These are phyloP conservation scores for Blepharisma stoltei DNA, from an alignment of 73 alveolate genomes.

Conservation along the genomic window DNA sequence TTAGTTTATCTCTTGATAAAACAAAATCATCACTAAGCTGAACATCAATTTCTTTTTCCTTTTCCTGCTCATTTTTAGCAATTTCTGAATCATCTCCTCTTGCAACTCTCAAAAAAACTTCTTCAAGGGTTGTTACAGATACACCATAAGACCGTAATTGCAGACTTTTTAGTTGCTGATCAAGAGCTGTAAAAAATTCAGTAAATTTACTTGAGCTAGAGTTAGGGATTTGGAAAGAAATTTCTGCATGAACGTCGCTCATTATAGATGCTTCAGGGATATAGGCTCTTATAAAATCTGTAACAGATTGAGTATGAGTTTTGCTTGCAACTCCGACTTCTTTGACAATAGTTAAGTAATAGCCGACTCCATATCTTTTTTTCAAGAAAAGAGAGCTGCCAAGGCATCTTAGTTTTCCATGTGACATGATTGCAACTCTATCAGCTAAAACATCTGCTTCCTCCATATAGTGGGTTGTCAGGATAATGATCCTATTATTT, in stretches of 20 bases:
- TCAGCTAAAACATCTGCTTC: constrained; percentile 74
- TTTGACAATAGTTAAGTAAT: constrained; percentile 78
- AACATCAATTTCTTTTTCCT: background rate
- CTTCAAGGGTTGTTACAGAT: constrained; percentile 74
- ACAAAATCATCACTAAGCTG: background rate
- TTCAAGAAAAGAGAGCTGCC: constrained; percentile 59
- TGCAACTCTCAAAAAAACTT: constrained; percentile 69
- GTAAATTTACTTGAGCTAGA: constrained; percentile 48
- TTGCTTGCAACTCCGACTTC: constrained; percentile 28
- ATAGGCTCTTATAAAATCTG: constrained; percentile 30
- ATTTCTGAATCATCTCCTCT: constrained; percentile 41
- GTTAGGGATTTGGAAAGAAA: constrained; percentile 65
- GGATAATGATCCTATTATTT: constrained; percentile 71
- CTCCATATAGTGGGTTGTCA: constrained; percentile 76
- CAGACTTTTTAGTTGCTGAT: constrained; percentile 49
- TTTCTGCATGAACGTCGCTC: constrained; percentile 61
- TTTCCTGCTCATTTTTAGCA: background rate
- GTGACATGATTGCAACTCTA: constrained; percentile 77
- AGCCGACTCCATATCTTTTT: constrained; percentile 68
- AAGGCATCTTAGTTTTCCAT: constrained; percentile 57
- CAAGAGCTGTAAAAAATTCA: constrained; percentile 73
- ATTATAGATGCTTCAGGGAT: constrained; percentile 35
- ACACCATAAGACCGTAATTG: constrained; percentile 82
- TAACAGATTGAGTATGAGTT: constrained; percentile 32
- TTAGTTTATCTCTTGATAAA: background rate